Evolutionary conservation across 352 stramenopile genomes (phyloP).

Genomic region (Pythium periplocum): DNA sequence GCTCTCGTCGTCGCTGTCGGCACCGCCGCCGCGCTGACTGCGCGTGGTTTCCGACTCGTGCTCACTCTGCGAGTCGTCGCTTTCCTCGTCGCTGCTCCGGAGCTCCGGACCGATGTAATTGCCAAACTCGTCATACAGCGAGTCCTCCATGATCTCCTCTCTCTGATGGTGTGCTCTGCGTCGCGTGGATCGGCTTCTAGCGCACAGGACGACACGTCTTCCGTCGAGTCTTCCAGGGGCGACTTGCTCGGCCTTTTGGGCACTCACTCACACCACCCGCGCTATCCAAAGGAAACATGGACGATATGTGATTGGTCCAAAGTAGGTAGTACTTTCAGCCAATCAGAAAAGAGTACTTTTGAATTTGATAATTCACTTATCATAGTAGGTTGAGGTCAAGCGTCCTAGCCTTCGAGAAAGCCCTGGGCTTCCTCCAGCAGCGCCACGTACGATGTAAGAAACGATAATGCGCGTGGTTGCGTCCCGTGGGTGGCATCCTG

Average conservation of each 20-base stretch:
- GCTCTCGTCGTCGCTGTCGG: conserved; percentile 43
- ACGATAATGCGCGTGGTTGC: conserved; percentile 1
- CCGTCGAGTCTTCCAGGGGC: too few species aligned
- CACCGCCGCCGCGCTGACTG: conserved; percentile 11
- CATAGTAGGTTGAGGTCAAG: too few species aligned
- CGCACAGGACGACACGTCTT: too few species aligned
- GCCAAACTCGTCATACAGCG: conserved; percentile 99
- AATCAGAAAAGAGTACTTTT: too few species aligned
- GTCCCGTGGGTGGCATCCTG: background rate
- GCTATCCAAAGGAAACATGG: too few species aligned
- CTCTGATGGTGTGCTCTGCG: too few species aligned
- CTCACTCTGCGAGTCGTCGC: conserved; percentile 47
- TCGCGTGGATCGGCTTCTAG: too few species aligned
- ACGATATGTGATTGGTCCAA: too few species aligned
- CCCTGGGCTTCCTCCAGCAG: conserved; percentile 14
- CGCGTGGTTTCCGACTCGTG: conserved; percentile 45
- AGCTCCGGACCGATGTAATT: conserved; percentile 99
- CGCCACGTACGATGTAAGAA: conserved; percentile 7
- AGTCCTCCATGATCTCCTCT: conserved; percentile 83
- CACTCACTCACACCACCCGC: too few species aligned
- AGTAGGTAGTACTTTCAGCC: too few species aligned
- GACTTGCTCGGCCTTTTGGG: too few species aligned
- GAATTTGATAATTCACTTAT: too few species aligned
- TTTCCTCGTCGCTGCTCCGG: conserved; percentile 73
- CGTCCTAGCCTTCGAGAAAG: conserved; percentile 4